Percentiles rank a stretch among this genome's conserved stretches.
phyloP scores from a whole-genome alignment of 1,139 yeast species.

The Hemisphaericaspora subhashii region DNA sequence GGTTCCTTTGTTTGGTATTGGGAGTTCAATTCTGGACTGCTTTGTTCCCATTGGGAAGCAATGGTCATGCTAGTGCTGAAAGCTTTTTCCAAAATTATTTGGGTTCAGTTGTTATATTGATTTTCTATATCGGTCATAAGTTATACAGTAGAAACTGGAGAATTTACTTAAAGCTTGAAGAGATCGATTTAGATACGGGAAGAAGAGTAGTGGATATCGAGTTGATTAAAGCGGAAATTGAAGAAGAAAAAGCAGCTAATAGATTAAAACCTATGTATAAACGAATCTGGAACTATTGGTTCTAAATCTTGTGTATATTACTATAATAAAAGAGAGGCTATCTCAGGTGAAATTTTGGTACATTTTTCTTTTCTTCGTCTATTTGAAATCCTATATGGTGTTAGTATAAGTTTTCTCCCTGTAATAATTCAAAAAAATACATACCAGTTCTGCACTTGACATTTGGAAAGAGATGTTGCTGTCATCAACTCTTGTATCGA shows the following conservation, averaged over 20 bases:
- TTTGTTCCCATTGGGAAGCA: constrained; percentile 32
- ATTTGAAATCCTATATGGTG: constrained; percentile 14
- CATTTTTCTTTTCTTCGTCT: constrained; percentile 14
- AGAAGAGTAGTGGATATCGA: constrained; percentile 28
- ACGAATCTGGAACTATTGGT: constrained; percentile 38
- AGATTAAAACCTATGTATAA: constrained; percentile 21
- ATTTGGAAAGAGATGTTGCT: constrained; percentile 6
- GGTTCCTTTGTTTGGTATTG: constrained; percentile 30
- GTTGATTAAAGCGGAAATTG: constrained; percentile 12
- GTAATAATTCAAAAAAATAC: constrained; percentile 7
- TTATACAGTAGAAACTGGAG: constrained; percentile 35
- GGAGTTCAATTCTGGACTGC: constrained; percentile 42
- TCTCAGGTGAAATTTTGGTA: constrained; percentile 10
- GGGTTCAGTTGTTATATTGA: constrained; percentile 32
- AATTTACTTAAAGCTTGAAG: constrained; percentile 23
- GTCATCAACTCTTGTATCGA: constrained; percentile 5
- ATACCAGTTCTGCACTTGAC: constrained; percentile 16
- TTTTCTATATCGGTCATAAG: constrained; percentile 37
- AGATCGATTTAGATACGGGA: constrained; percentile 37
- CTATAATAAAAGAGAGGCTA: constrained; percentile 7
- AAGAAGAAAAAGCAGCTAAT: constrained; percentile 12
- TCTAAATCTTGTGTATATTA: constrained; percentile 18
- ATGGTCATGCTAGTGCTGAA: constrained; percentile 28
- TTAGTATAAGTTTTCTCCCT: constrained; percentile 5
- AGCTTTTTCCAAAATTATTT: constrained; percentile 39